Evolutionary conservation across 2,329 filamentous ascomycete species (phyloP).

Genomic region (Zymoseptoria brevis): DNA sequence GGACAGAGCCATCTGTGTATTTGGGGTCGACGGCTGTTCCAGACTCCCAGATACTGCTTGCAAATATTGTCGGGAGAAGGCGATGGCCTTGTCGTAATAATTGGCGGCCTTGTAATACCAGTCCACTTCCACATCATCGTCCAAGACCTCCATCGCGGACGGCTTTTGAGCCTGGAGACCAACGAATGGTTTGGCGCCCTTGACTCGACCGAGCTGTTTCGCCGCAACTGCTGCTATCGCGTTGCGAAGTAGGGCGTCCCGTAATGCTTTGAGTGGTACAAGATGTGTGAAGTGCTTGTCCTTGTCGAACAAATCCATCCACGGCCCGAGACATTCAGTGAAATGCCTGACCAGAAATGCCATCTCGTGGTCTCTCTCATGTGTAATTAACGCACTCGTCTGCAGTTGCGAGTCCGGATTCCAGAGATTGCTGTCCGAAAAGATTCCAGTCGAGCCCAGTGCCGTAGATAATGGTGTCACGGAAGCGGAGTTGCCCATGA

Average conservation of each 20-base stretch:
- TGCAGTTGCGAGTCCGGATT: slow-evolving; percentile 24
- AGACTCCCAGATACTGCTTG: slow-evolving; percentile 26
- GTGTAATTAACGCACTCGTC: slow-evolving; percentile 28
- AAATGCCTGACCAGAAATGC: slow-evolving; percentile 55
- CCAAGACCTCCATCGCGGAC: slow-evolving; percentile 46
- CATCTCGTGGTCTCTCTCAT: slow-evolving; percentile 45
- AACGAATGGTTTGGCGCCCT: slow-evolving; percentile 43
- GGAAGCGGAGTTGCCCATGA: slow-evolving; percentile 14
- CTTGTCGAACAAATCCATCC: slow-evolving; percentile 51
- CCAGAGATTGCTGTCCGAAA: slow-evolving; percentile 23
- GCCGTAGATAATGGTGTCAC: slow-evolving; percentile 17
- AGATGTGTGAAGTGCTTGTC: slow-evolving; percentile 54
- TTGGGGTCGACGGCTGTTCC: slow-evolving; percentile 17
- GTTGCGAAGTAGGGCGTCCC: slow-evolving; percentile 44
- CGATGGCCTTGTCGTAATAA: slow-evolving; percentile 47
- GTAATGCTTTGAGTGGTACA: slow-evolving; percentile 49
- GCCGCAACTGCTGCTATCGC: slow-evolving; percentile 55
- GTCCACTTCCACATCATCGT: slow-evolving; percentile 42
- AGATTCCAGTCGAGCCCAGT: slow-evolving; percentile 13
- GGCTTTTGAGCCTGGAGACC: slow-evolving; percentile 42
- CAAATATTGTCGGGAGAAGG: slow-evolving; percentile 43
- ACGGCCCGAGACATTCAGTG: slow-evolving; percentile 51
- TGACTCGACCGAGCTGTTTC: slow-evolving; percentile 51
- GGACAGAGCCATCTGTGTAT: slow-evolving; percentile 16
- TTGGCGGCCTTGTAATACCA: slow-evolving; percentile 55